phyloP scores from a whole-genome alignment of 2,329 filamentous ascomycete genomes.

The Chaetomium sp. region DNA sequence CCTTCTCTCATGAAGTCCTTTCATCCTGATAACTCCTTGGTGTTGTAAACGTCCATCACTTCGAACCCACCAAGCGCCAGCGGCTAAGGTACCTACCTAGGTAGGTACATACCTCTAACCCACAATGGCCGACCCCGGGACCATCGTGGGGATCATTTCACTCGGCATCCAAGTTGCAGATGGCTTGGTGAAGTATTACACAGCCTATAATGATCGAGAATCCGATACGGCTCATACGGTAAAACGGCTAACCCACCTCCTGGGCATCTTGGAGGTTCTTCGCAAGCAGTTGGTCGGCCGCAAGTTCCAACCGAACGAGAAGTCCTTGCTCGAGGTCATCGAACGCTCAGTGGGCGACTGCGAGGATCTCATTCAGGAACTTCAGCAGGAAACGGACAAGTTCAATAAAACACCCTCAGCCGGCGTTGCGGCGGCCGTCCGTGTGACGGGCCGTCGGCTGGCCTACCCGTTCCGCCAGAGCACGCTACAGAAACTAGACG shows the following conservation, averaged over 20 bases:
- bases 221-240: constrained; percentile 37
- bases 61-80: neutral
- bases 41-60: neutral
- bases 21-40: neutral
- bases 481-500: constrained; percentile 42
- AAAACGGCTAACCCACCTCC: constrained; percentile 36
- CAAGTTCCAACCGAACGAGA: constrained; percentile 35
- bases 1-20: neutral
- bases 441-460: constrained; percentile 29
- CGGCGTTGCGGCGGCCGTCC: constrained; percentile 25
- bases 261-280: constrained; percentile 36
- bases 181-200: constrained; percentile 42
- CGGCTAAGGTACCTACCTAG: too few relatives aligned
- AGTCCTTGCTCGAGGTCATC: constrained; percentile 33
- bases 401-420: constrained; percentile 29
- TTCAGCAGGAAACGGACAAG: constrained; percentile 36
- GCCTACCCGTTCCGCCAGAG: constrained; percentile 42
- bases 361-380: constrained; percentile 38
- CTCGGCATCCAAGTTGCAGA: constrained; percentile 43
- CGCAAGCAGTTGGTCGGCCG: constrained; percentile 25
- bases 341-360: constrained; percentile 36
- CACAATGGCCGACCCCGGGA: constrained; percentile 16
- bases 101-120: neutral
- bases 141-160: constrained; percentile 38
- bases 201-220: constrained; percentile 35